Conservation (phyloP, 768 basidiomycete genomes). For the Xerocomellus intermedius region DNA sequence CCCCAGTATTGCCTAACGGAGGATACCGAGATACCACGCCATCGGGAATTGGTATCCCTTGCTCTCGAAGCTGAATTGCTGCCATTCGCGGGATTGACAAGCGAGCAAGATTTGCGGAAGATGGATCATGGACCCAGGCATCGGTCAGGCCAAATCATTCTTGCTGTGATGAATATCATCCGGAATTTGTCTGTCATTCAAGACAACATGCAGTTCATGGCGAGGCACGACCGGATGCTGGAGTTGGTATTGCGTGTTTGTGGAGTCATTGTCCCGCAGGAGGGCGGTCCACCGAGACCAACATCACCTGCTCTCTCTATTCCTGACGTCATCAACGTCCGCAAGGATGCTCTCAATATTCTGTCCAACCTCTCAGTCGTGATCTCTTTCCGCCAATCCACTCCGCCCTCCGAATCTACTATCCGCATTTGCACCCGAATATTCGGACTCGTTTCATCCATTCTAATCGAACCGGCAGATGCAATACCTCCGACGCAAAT, state of each 20-base stretch:
- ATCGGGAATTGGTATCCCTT: conserved; percentile 59
- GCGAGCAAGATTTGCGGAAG: conserved; percentile 48
- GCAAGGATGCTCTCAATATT: conserved; percentile 74
- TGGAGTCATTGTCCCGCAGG: conserved; percentile 38
- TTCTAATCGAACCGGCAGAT: conserved; percentile 69
- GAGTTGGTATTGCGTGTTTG: conserved; percentile 71
- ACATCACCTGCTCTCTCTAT: conserved; percentile 63
- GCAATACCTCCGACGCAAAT: conserved; percentile 59
- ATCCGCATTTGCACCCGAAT: conserved; percentile 52
- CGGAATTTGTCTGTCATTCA: conserved; percentile 78
- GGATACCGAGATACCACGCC: conserved; percentile 49
- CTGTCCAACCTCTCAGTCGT: conserved; percentile 58
- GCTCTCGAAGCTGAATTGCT: conserved; percentile 57
- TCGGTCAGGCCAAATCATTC: conserved; percentile 60
- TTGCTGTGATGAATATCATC: conserved; percentile 73
- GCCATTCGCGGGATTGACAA: conserved; percentile 57
- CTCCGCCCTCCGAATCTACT: conserved; percentile 41
- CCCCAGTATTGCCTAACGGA: conserved; percentile 28
- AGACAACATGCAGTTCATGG: conserved; percentile 70
- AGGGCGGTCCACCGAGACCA: conserved; percentile 38
- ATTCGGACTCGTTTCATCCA: conserved; percentile 70
- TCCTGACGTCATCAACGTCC: conserved; percentile 65
- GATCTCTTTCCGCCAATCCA: conserved; percentile 46
- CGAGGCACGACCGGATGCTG: conserved; percentile 60
- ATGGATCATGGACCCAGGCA: conserved; percentile 54